A percentile compares a stretch with the other conserved stretches of the same genome.
These are phyloP conservation scores for Penstemon davidsonii DNA, from an alignment of 257 asterid genomes.

Conservation along the genomic window DNA sequence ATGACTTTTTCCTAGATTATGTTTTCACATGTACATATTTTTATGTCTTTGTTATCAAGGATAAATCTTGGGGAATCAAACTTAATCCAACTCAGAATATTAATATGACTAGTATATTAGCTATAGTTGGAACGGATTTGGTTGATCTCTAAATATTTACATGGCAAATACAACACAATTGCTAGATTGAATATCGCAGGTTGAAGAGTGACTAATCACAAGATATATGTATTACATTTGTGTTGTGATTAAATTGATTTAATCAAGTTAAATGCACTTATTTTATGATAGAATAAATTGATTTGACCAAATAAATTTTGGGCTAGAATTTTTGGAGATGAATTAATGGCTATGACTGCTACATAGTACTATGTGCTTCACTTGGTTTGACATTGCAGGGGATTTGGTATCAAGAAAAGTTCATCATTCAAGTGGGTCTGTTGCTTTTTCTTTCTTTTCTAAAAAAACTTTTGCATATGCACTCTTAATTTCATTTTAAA, in stretches of 20 bases:
- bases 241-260: too few species aligned
- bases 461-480: slow-evolving; percentile 25
- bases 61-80: too few species aligned
- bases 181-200: too few species aligned
- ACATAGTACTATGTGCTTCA: slow-evolving; percentile 5
- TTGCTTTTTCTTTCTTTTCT: slow-evolving; percentile 20
- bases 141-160: too few species aligned
- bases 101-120: too few species aligned
- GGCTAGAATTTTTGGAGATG: neutral
- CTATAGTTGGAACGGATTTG: too few species aligned
- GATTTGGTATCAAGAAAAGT: slow-evolving; percentile 29
- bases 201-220: too few species aligned
- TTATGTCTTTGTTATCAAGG: neutral
- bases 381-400: slow-evolving; percentile 20
- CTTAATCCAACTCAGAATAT: too few species aligned
- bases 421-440: slow-evolving; percentile 32
- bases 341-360: slow-evolving; percentile 10
- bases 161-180: neutral
- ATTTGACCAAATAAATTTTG: too few species aligned
- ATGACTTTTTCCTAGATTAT: slow-evolving; percentile 7
- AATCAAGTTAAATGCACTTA: too few species aligned
- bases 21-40: neutral
- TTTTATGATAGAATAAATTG: too few species aligned
- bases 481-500: slow-evolving; percentile 10
- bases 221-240: too few species aligned